These are phyloP conservation scores for Suhomyces bribrorum DNA, from an alignment of 1,139 yeast genomes.

Conservation along the genomic window DNA sequence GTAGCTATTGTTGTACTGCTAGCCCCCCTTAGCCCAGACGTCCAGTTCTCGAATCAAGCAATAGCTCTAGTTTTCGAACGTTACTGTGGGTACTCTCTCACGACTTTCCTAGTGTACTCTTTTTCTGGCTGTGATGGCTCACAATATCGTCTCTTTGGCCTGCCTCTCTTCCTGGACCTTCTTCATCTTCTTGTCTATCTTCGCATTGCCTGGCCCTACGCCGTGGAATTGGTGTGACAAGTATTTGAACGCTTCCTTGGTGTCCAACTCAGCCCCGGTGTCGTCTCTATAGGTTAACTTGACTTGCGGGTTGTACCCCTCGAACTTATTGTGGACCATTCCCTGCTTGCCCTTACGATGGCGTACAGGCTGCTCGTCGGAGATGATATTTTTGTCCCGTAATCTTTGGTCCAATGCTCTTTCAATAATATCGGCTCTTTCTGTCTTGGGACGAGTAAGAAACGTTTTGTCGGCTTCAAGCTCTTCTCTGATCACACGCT, in stretches of 20 bases:
- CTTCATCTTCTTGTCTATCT: constrained; percentile 15
- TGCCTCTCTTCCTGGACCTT: constrained; percentile 8
- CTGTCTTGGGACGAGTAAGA: constrained; percentile 31
- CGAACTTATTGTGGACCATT: constrained; percentile 23
- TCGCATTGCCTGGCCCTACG: constrained; percentile 19
- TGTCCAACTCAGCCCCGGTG: constrained; percentile 60
- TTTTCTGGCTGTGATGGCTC: no score
- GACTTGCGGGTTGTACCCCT: constrained; percentile 64
- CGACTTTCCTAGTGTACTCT: no score
- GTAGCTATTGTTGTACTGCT: no score
- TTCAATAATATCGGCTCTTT: constrained; percentile 31
- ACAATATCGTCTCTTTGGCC: background rate
- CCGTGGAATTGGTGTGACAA: constrained; percentile 91
- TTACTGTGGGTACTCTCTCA: no score
- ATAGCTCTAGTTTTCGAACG: no score
- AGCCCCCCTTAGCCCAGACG: no score
- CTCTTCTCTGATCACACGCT: constrained; percentile 43
- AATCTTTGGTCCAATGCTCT: constrained; percentile 33
- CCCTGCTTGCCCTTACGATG: constrained; percentile 14
- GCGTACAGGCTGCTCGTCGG: constrained; percentile 12
- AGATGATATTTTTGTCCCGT: constrained; percentile 27
- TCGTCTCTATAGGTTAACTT: constrained; percentile 69
- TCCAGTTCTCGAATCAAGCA: no score
- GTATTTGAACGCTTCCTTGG: constrained; percentile 83
- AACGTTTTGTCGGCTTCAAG: constrained; percentile 33